A percentile compares a stretch with the other conserved stretches of the same genome.
Conservation (phyloP, 192 early-diverging fungal genomes). For the Geranomyces variabilis region DNA sequence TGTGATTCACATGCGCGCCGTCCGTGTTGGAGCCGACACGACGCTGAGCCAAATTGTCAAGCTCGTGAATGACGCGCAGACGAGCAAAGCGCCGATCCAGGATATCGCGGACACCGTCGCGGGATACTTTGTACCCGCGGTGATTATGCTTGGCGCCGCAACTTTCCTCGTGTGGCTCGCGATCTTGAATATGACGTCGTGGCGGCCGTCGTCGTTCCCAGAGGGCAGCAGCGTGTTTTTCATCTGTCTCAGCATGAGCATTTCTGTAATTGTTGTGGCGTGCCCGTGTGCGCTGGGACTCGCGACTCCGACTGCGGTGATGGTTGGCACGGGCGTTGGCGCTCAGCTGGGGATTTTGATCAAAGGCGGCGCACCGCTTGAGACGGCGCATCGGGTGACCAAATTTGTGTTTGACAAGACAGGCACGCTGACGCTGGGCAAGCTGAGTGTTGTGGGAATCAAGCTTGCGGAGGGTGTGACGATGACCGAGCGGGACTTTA, state of each 20-base stretch:
- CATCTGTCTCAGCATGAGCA: slow-evolving; percentile 84
- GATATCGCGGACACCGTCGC: slow-evolving; percentile 86
- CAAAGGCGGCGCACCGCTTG: slow-evolving; percentile 89
- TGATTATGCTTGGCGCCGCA: slow-evolving; percentile 70
- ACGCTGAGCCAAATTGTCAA: slow-evolving; percentile 90
- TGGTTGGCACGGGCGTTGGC: slow-evolving; percentile 98
- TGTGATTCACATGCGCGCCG: slow-evolving; percentile 79
- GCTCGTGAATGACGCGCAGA: slow-evolving; percentile 92
- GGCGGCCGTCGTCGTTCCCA: slow-evolving; percentile 37
- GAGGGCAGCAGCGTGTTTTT: slow-evolving; percentile 50
- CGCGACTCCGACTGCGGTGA: slow-evolving; percentile 95
- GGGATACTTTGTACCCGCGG: slow-evolving; percentile 87
- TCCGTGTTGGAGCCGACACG: slow-evolving; percentile 87
- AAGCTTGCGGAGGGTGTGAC: slow-evolving; percentile 75
- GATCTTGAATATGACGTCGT: slow-evolving; percentile 35
- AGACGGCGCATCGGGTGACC: slow-evolving; percentile 77
- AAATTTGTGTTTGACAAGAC: slow-evolving; percentile 98
- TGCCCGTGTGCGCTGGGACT: slow-evolving; percentile 97
- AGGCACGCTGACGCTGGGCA: slow-evolving; percentile 85
- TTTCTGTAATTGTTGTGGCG: slow-evolving; percentile 94
- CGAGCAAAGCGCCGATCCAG: slow-evolving; percentile 94
- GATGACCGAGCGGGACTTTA: slow-evolving; percentile 44
- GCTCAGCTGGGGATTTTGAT: slow-evolving; percentile 94
- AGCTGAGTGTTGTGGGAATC: slow-evolving; percentile 50
- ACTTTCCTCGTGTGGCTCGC: slow-evolving; percentile 83